phyloP scores from a whole-genome alignment of 2,329 filamentous ascomycete species.

The Fusarium udum region DNA sequence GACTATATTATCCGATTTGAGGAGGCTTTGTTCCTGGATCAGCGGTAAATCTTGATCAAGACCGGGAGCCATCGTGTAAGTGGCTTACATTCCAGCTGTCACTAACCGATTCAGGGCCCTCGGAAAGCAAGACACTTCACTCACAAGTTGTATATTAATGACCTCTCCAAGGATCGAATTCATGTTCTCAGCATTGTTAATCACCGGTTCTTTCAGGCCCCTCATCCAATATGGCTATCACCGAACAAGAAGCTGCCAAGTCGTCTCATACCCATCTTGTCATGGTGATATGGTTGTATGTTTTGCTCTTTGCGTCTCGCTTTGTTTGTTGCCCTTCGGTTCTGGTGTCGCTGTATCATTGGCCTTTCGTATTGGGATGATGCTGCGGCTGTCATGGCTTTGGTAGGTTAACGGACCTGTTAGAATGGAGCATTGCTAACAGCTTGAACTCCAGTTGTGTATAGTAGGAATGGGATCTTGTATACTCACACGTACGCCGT shows the following conservation, averaged over 20 bases:
- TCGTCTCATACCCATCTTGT: not conserved
- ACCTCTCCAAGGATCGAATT: not conserved
- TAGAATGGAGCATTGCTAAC: not conserved
- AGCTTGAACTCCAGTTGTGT: not conserved
- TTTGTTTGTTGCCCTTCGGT: slow-evolving; percentile 14
- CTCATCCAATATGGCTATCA: not conserved
- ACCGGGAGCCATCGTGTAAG: not conserved
- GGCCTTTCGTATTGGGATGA: slow-evolving; percentile 16
- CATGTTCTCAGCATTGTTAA: not conserved
- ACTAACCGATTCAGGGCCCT: no score
- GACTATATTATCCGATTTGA: not conserved
- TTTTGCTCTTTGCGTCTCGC: not conserved
- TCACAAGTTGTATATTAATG: not conserved
- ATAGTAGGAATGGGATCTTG: slow-evolving; percentile 8
- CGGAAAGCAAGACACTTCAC: not conserved
- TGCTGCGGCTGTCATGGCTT: slow-evolving; percentile 4
- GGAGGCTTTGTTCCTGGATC: not conserved
- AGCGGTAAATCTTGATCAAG: not conserved
- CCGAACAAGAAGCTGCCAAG: not conserved
- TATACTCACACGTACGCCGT: slow-evolving; percentile 14
- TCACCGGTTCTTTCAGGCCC: not conserved
- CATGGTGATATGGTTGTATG: slow-evolving; percentile 1
- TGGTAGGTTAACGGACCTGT: not conserved
- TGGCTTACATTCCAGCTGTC: not conserved
- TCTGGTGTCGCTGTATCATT: slow-evolving; percentile 14